Percentiles rank a stretch among this genome's conserved stretches.
phyloP scores from a whole-genome alignment of 2,329 filamentous ascomycete genomes.

The Phoma sp. region DNA sequence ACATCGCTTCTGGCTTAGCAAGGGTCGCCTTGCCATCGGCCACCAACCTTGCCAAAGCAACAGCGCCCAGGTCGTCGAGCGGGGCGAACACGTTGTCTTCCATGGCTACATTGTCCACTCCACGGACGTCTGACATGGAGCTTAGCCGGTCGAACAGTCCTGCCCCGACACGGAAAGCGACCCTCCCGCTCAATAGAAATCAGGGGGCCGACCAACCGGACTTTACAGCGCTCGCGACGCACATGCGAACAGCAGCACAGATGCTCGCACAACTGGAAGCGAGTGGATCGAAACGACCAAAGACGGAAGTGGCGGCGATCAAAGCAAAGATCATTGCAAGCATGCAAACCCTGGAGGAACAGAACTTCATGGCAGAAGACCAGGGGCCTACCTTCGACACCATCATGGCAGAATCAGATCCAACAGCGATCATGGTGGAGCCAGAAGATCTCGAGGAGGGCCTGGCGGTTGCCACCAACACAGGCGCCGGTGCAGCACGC shows the following conservation, averaged over 20 bases:
- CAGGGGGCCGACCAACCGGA: slow-evolving; percentile 74
- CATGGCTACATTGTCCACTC: slow-evolving; percentile 67
- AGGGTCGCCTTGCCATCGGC: slow-evolving; percentile 36
- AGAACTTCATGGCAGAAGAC: slow-evolving; percentile 80
- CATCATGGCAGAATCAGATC: slow-evolving; percentile 77
- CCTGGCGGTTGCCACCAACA: slow-evolving; percentile 62
- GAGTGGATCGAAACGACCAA: slow-evolving; percentile 79
- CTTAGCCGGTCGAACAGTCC: slow-evolving; percentile 74
- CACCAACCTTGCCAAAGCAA: slow-evolving; percentile 31
- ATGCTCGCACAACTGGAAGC: slow-evolving; percentile 85
- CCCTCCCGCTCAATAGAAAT: slow-evolving; percentile 59
- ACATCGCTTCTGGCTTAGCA: slow-evolving; percentile 41
- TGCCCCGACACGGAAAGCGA: slow-evolving; percentile 65
- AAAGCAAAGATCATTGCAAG: slow-evolving; percentile 86
- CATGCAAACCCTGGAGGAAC: slow-evolving; percentile 86
- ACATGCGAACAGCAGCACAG: slow-evolving; percentile 86
- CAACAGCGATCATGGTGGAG: slow-evolving; percentile 56
- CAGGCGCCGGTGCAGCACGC: slow-evolving; percentile 76
- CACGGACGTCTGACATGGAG: slow-evolving; percentile 72
- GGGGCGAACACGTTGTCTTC: slow-evolving; percentile 67
- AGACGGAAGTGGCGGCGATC: slow-evolving; percentile 81
- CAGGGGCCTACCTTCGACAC: slow-evolving; percentile 77
- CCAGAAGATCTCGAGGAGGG: slow-evolving; percentile 65
- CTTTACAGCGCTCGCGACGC: slow-evolving; percentile 80
- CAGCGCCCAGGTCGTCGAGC: slow-evolving; percentile 64